Conservation (phyloP, 495 filamentous ascomycete species). For the Echria macrotheca region DNA sequence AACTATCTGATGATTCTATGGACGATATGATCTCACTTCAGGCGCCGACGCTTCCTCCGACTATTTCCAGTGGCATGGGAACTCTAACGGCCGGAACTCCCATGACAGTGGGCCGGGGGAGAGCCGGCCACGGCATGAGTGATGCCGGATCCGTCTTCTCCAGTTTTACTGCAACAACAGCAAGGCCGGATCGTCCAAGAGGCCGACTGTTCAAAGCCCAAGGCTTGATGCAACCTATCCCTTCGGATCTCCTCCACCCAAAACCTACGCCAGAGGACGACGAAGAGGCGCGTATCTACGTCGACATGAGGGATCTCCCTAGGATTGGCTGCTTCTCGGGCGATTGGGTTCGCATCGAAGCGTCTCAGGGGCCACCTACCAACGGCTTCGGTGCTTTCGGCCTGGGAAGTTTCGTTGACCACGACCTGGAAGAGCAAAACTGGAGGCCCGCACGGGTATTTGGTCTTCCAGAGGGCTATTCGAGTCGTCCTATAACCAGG, state of each 20-base stretch:
- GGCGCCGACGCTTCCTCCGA: constrained; percentile 67
- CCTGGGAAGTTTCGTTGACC: constrained; percentile 45
- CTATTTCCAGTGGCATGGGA: constrained; percentile 62
- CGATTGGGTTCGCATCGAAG: constrained; percentile 90
- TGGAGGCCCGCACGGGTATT: constrained; percentile 82
- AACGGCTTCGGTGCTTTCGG: constrained; percentile 52
- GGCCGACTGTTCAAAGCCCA: constrained; percentile 69
- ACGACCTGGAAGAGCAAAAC: constrained; percentile 41
- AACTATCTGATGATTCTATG: constrained; percentile 67
- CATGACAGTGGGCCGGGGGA: constrained; percentile 52
- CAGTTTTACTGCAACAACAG: constrained; percentile 72
- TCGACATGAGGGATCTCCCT: constrained; percentile 77
- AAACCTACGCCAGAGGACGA: constrained; percentile 72
- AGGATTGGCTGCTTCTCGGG: constrained; percentile 93
- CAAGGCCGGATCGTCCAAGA: constrained; percentile 56
- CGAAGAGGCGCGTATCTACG: constrained; percentile 81
- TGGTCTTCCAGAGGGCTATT: constrained; percentile 69
- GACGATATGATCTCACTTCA: constrained; percentile 81
- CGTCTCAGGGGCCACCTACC: constrained; percentile 59
- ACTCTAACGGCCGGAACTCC: constrained; percentile 68
- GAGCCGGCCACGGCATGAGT: constrained; percentile 59
- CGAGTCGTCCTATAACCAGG: constrained; percentile 47
- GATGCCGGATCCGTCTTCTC: constrained; percentile 84
- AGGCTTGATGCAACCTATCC: constrained; percentile 63
- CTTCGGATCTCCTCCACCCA: constrained; percentile 76